Evolutionary conservation across 2,329 filamentous ascomycete genomes (phyloP).

Genomic region (Colletotrichum cuscutae): DNA sequence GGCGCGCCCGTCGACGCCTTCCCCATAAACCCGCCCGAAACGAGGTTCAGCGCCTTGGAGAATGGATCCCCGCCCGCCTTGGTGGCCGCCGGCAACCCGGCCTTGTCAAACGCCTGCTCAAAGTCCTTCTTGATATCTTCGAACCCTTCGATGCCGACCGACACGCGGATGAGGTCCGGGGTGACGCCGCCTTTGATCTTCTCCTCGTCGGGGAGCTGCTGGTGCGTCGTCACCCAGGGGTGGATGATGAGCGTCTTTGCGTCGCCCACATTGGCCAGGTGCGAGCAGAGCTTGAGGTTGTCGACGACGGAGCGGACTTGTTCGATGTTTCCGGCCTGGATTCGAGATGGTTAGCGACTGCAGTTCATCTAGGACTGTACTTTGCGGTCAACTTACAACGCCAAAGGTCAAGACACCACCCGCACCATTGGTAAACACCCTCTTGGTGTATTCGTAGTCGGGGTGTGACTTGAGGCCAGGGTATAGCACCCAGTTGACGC

Average conservation of each 20-base stretch:
- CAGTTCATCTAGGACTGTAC: constrained; percentile 66
- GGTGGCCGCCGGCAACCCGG: constrained; percentile 13
- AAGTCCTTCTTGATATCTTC: constrained; percentile 80
- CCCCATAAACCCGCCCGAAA: constrained; percentile 31
- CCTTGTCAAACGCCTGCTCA: constrained; percentile 61
- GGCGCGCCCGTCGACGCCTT: constrained; percentile 29
- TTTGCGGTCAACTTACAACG: constrained; percentile 49
- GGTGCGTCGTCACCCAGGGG: constrained; percentile 78
- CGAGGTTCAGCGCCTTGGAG: constrained; percentile 14
- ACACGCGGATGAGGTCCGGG: constrained; percentile 41
- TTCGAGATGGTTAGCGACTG: constrained; percentile 35
- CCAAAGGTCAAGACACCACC: constrained; percentile 79
- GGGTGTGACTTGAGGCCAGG: constrained; percentile 74
- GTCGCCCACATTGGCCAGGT: constrained; percentile 79
- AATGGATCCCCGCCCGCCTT: constrained; percentile 30
- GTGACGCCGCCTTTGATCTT: constrained; percentile 73
- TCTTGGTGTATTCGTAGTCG: constrained; percentile 72
- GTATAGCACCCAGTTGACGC: constrained; percentile 79
- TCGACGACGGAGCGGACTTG: constrained; percentile 68
- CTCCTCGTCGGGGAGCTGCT: constrained; percentile 75
- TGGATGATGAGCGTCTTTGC: constrained; percentile 79
- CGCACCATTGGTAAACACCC: constrained; percentile 74
- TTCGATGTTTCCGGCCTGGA: constrained; percentile 44
- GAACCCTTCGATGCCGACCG: constrained; percentile 70
- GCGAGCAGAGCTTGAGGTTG: constrained; percentile 77